phyloP scores from a whole-genome alignment of 371 early-diverging fungal genomes.

The Mycotypha africana region DNA sequence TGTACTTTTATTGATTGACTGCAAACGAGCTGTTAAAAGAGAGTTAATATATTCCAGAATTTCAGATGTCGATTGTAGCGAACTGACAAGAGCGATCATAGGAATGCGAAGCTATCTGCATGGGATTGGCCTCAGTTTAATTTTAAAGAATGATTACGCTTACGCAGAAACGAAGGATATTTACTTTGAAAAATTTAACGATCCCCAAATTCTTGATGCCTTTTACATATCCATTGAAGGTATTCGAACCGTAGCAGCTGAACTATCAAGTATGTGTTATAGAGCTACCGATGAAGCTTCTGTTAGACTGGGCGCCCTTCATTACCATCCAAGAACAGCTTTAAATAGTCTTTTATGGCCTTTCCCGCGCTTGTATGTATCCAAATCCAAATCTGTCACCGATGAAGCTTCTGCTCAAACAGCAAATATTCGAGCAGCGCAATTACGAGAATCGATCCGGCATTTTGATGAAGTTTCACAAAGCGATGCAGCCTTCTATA shows the following conservation, averaged over 20 bases:
- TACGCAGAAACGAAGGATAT: slow-evolving; percentile 1
- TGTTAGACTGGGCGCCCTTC: slow-evolving; percentile 1
- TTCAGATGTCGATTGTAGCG: slow-evolving; percentile 27
- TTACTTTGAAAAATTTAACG: slow-evolving; percentile 8
- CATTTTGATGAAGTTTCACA: slow-evolving; percentile 3
- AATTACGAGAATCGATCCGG: background rate
- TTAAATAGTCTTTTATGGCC: slow-evolving; percentile 34
- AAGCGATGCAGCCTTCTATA: slow-evolving; percentile 4
- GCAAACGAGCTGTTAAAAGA: slow-evolving; percentile 37
- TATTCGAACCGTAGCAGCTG: background rate
- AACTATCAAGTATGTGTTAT: slow-evolving; percentile 4
- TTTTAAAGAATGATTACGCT: slow-evolving; percentile 20
- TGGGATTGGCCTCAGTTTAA: slow-evolving; percentile 31
- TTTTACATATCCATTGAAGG: slow-evolving; percentile 1
- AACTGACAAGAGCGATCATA: slow-evolving; percentile 19
- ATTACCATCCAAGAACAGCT: slow-evolving; percentile 14
- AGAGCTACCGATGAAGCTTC: slow-evolving; percentile 6
- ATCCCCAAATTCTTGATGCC: slow-evolving; percentile 7
- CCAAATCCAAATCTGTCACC: background rate
- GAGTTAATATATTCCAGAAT: slow-evolving; percentile 27
- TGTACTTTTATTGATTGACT: slow-evolving; percentile 27
- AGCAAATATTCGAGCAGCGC: background rate
- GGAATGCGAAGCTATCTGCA: slow-evolving; percentile 24
- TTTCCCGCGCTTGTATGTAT: slow-evolving; percentile 25
- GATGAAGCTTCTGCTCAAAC: background rate